Percentiles rank a stretch among this genome's conserved stretches.
Conservation (phyloP, 176 grass and related monocot species). For the Coix lacrymajobi region DNA sequence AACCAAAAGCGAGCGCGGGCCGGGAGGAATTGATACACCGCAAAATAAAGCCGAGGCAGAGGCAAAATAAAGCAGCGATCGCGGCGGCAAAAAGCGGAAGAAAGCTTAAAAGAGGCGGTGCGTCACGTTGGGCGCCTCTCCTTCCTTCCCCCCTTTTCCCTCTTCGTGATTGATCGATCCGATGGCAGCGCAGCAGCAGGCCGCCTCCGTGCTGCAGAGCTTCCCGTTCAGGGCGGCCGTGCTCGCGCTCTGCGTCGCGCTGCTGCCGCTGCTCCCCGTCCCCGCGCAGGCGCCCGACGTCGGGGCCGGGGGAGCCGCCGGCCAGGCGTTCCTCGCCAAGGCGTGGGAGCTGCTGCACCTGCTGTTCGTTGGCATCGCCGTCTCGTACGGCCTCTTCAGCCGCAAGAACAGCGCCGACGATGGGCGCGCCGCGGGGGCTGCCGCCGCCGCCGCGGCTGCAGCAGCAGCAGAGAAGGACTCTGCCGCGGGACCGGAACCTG, state of each 20-base stretch:
- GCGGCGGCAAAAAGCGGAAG: slow-evolving; percentile 17
- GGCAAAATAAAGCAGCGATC: neutral
- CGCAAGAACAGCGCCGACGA: slow-evolving; percentile 51
- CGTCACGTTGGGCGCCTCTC: slow-evolving; percentile 8
- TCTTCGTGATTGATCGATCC: slow-evolving; percentile 17
- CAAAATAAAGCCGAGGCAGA: neutral
- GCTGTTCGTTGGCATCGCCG: slow-evolving; percentile 76
- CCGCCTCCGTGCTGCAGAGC: slow-evolving; percentile 44
- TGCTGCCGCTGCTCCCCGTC: slow-evolving; percentile 62
- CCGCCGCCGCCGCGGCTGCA: neutral
- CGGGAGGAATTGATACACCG: slow-evolving; percentile 12
- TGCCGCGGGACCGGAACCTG: neutral
- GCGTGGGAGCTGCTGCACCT: slow-evolving; percentile 83
- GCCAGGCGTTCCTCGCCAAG: slow-evolving; percentile 64
- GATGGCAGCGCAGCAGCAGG: slow-evolving; percentile 50
- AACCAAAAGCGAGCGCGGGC: neutral
- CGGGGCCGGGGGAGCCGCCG: neutral
- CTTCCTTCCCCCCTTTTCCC: neutral
- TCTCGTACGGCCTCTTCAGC: slow-evolving; percentile 95
- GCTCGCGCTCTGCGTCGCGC: slow-evolving; percentile 43
- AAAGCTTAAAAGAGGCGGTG: slow-evolving; percentile 23
- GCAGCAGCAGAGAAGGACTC: slow-evolving; percentile 17
- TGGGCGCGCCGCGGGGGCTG: neutral
- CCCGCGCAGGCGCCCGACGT: slow-evolving; percentile 53
- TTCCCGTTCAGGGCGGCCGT: slow-evolving; percentile 53